Evolutionary conservation across 495 filamentous ascomycete species (phyloP).

Genomic region (Pseudoneurospora amorphoporcata): DNA sequence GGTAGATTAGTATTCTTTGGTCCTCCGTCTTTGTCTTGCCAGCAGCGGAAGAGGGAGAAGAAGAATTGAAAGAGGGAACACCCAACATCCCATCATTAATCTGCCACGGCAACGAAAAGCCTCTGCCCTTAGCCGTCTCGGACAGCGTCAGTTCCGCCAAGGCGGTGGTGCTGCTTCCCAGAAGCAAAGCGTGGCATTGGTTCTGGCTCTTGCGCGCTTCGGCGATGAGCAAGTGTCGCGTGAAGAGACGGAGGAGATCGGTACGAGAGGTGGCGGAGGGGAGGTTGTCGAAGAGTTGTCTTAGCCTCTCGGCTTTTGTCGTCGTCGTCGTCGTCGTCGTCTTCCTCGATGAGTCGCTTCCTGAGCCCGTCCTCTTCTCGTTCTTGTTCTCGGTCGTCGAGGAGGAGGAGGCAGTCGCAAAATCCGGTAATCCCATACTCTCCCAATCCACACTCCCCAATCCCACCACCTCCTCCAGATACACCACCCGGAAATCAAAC

Average conservation of each 20-base stretch:
- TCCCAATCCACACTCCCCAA: conserved; percentile 30
- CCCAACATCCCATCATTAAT: conserved; percentile 60
- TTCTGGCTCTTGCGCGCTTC: conserved; percentile 43
- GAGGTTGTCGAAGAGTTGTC: conserved; percentile 45
- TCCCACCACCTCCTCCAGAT: conserved; percentile 47
- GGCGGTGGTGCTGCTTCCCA: conserved; percentile 78
- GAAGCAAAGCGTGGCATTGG: conserved; percentile 59
- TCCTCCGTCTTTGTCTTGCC: not conserved
- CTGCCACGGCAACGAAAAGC: conserved; percentile 70
- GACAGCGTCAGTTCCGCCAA: conserved; percentile 79
- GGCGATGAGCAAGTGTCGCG: conserved; percentile 57
- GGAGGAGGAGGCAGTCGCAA: conserved; percentile 1
- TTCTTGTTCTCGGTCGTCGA: conserved; percentile 17
- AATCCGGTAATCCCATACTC: not conserved
- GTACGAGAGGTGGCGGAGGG: conserved; percentile 61
- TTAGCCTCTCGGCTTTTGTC: conserved; percentile 33
- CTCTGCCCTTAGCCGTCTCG: conserved; percentile 84
- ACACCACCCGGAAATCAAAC: conserved; percentile 43
- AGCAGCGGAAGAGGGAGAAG: not conserved
- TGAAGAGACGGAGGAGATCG: conserved; percentile 61
- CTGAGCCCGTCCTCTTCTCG: too few species aligned
- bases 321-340: conserved; percentile 15
- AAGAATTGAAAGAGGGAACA: conserved; percentile 23
- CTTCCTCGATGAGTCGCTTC: too few species aligned
- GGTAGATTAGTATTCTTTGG: conserved; percentile 11